Evolutionary conservation across 1,284 basidiomycete genomes (phyloP).

Genomic region (Ustilago trichophora): DNA sequence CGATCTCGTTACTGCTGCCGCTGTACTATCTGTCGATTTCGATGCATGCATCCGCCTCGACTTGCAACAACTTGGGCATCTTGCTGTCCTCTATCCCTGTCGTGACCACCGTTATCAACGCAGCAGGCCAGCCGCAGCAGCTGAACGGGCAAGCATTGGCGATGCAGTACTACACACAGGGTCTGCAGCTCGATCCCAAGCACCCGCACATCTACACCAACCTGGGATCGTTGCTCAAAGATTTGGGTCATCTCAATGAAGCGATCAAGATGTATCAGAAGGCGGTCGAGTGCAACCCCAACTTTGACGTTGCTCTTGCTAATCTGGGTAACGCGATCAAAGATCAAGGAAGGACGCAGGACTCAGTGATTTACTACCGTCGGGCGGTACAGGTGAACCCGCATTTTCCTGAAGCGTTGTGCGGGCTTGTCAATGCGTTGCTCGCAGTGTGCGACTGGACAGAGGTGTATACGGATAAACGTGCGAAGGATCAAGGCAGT

Average conservation of each 20-base stretch:
- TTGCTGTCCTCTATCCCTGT: constrained; percentile 70
- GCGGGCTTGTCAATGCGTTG: constrained; percentile 72
- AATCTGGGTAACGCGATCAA: constrained; percentile 74
- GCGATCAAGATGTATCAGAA: constrained; percentile 72
- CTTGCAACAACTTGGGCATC: constrained; percentile 75
- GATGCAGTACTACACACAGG: constrained; percentile 72
- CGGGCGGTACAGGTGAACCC: constrained; percentile 72
- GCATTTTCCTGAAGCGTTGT: constrained; percentile 72
- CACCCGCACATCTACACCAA: constrained; percentile 75
- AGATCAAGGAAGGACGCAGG: constrained; percentile 70
- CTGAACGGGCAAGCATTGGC: constrained; percentile 69
- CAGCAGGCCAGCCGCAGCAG: constrained; percentile 62
- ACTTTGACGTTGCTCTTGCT: constrained; percentile 73
- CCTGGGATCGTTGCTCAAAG: constrained; percentile 73
- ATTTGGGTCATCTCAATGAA: constrained; percentile 71
- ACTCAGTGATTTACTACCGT: constrained; percentile 72
- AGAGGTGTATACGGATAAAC: constrained; percentile 62
- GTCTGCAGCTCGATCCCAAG: constrained; percentile 71
- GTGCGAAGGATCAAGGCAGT: not conserved
- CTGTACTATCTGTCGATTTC: constrained; percentile 74
- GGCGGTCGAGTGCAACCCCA: constrained; percentile 72
- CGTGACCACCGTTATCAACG: constrained; percentile 57
- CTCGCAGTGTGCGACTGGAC: constrained; percentile 73
- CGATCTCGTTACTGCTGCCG: constrained; percentile 70
- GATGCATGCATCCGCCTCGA: constrained; percentile 71